These are phyloP conservation scores for Lophiostoma macrostomum DNA, from an alignment of 495 filamentous ascomycete species.

Conservation along the genomic window DNA sequence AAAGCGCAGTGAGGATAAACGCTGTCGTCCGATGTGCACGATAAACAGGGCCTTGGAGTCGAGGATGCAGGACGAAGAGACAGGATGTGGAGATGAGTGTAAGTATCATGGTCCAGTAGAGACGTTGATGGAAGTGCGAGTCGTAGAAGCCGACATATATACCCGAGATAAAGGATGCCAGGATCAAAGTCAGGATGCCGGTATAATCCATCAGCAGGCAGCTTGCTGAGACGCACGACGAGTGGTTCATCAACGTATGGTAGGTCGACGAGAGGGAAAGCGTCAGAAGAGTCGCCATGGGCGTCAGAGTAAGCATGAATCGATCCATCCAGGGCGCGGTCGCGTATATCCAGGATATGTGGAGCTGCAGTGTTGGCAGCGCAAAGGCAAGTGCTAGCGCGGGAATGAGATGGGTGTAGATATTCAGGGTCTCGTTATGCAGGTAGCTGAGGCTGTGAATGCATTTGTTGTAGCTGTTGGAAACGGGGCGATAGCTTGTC, in stretches of 20 bases:
- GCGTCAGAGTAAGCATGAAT: conserved; percentile 44
- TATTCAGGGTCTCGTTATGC: conserved; percentile 51
- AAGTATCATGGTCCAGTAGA: conserved; percentile 50
- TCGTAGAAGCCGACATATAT: conserved; percentile 54
- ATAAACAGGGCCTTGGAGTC: conserved; percentile 44
- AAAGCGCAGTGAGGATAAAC: conserved; percentile 49
- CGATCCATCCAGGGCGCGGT: conserved; percentile 39
- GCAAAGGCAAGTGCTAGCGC: conserved; percentile 35
- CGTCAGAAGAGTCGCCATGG: conserved; percentile 43
- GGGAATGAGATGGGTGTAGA: conserved; percentile 46
- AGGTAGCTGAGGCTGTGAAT: conserved; percentile 39
- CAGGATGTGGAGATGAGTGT: conserved; percentile 40
- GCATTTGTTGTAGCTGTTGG: conserved; percentile 37
- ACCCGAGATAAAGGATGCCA: conserved; percentile 50
- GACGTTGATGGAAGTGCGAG: conserved; percentile 40
- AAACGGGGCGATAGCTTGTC: conserved; percentile 41
- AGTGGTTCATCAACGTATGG: conserved; percentile 54
- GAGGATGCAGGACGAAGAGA: conserved; percentile 44
- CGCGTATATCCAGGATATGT: conserved; percentile 39
- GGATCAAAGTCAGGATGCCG: conserved; percentile 49
- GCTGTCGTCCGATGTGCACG: conserved; percentile 41
- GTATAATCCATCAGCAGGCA: conserved; percentile 50
- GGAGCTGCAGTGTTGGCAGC: conserved; percentile 20
- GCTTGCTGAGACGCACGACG: conserved; percentile 38
- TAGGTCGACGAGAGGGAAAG: conserved; percentile 47